These are phyloP conservation scores for Chaetomium globosum DNA, from an alignment of 2,329 filamentous ascomycete species.

Conservation along the genomic window DNA sequence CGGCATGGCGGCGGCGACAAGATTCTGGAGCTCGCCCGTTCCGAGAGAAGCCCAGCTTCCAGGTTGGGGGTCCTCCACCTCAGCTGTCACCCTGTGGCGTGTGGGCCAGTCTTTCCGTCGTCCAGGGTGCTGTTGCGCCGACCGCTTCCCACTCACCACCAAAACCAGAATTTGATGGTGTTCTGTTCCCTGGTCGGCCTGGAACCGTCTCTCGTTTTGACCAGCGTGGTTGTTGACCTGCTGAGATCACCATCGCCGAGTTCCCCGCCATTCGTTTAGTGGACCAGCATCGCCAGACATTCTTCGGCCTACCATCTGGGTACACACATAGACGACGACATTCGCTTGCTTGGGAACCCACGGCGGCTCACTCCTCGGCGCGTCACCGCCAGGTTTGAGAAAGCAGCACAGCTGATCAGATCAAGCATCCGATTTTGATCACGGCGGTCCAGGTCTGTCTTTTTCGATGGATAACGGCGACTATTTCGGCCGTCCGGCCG, in stretches of 20 bases:
- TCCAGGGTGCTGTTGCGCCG: background rate
- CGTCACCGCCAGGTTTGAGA: background rate
- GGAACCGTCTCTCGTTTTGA: slow-evolving; percentile 11
- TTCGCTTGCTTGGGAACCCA: background rate
- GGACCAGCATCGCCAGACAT: background rate
- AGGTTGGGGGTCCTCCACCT: slow-evolving; percentile 7
- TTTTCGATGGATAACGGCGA: slow-evolving; percentile 22
- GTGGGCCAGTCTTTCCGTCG: slow-evolving; percentile 5
- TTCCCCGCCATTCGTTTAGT: slow-evolving; percentile 15
- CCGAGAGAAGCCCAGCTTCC: background rate
- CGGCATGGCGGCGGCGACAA: slow-evolving; percentile 2
- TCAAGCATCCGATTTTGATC: background rate
- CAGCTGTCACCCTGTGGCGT: slow-evolving; percentile 10
- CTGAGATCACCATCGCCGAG: background rate
- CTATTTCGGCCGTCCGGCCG: slow-evolving; percentile 21
- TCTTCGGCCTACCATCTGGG: background rate
- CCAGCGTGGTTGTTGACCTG: background rate
- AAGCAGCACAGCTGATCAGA: background rate
- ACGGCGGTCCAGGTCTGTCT: slow-evolving; percentile 6
- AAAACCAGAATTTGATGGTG: background rate
- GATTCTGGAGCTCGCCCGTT: slow-evolving; percentile 1
- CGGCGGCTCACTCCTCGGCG: background rate
- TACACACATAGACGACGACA: slow-evolving; percentile 5
- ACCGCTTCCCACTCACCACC: slow-evolving; percentile 5
- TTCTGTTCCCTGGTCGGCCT: background rate